Evolutionary conservation across 495 filamentous ascomycete species (phyloP), one percentile per base, ranked within the genome.

Genomic region (Penicillium canescens): DNA sequence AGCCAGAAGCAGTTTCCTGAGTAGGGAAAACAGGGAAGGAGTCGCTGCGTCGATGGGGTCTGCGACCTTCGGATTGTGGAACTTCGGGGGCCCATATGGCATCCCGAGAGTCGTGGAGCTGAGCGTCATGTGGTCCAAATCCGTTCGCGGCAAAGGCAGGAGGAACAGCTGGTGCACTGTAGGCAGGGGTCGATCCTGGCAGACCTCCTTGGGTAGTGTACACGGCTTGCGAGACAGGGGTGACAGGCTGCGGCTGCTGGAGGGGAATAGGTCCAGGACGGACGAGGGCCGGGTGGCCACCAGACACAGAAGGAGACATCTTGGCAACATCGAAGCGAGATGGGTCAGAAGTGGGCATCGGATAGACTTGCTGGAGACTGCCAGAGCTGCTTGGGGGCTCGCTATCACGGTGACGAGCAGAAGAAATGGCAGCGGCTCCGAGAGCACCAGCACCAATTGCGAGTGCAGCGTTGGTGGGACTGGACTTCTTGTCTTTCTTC

Each of bases 301-400:
- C 45, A 63, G 71, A 54, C 34, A 74, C 71, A 38, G 71, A 66
- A 13, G 85, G 79, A 42, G 74, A 75, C 14, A 78, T 66, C 9
- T 67, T 62, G 20, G 65, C 70, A 52, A 73, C 79, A 46, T 86
- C 85, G 57, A 82, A 87, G 37, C 74, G 78, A 28, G 71, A 71
- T 4, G 82, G 82, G 60, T 89, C 86, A 10, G 76, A 76, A 18
- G 83, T 88, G 23, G 85, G 77, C 35, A 86, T 60, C 8, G 87
- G 83, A 71, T 76, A 66, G 63, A 81, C 70, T 38, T 78, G 71
- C 51, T 78, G 77, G 42, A 80, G 69, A 46, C 68, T 71, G 23
- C 62, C 72, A 21, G 55, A 52, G 37, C 70, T 69, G 45, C 60
- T 70, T 47, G 64, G 61, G 4, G 59, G 52, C 11, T 65, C 49